These are phyloP conservation scores for Tolypocladium endophyticum DNA, from an alignment of 2,329 filamentous ascomycete genomes.

Conservation along the genomic window DNA sequence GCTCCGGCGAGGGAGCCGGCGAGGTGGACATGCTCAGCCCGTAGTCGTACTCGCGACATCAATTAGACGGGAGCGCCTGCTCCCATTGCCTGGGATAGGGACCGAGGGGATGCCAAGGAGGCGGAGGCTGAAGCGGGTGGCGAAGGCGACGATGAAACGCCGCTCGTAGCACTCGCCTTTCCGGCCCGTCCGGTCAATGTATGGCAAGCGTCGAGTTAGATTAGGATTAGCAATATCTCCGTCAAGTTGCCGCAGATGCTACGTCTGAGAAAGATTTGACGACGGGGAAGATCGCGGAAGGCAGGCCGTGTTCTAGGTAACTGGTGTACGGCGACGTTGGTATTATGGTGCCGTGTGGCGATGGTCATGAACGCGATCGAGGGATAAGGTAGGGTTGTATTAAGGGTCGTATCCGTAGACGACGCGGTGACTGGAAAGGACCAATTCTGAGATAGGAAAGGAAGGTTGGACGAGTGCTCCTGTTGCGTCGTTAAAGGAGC, in stretches of 20 bases:
- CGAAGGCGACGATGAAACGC: not conserved
- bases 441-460: not conserved
- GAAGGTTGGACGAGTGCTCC: not conserved
- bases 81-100: not conserved
- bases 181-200: not conserved
- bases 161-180: not conserved
- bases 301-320: not conserved
- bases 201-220: not conserved
- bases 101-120: not conserved
- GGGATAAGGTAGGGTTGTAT: not conserved
- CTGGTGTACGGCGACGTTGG: not conserved
- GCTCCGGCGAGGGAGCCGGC: slow-evolving; percentile 17
- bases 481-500: not conserved
- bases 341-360: not conserved
- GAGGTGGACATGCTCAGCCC: slow-evolving; percentile 21
- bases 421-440: not conserved
- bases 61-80: not conserved
- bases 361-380: not conserved
- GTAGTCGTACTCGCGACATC: not conserved
- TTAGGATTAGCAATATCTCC: not conserved
- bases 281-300: not conserved
- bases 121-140: not conserved
- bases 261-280: not conserved
- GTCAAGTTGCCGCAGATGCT: not conserved
- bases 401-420: not conserved